Evolutionary conservation across 202 grass and related monocot genomes (phyloP), one percentile per base, ranked within the genome.

Genomic region (Panicum hallii): DNA sequence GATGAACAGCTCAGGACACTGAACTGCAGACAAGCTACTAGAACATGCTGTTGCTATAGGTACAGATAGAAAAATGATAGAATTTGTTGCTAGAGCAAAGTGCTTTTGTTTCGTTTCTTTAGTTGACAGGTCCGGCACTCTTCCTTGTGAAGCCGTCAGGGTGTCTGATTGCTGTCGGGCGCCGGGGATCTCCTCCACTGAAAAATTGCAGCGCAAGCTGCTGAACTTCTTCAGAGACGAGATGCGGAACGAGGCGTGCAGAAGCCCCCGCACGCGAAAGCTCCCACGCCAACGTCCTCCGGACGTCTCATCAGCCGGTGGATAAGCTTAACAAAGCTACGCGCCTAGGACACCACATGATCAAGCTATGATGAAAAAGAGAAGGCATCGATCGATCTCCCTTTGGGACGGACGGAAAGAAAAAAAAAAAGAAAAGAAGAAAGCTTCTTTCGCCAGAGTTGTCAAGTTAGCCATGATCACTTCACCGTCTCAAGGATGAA

Each of bases 401-500:
- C 82, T 89, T 89, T 47, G 63, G n/a, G 46, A 85, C 62, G 70
- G 63, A n/a, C 12, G 12, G 10, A 43, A 68, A 22, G 19, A 49
- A 78, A 65, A 44, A 34, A 38, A 38, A 38, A 66, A 41, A 17
- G 43, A 38, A 66, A 41, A 17, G 43, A 78, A 65, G 54, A 58
- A 84, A 48, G 32, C 42, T 50, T 53, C 66, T 69, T 81, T 86
- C 7, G 2, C n/a, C 22, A 6, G 2, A 52, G 48, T 44, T 53
- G 75, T 76, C 63, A 75, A 38, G 70, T 79, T 52, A 55, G 62
- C 11, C 49, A 84, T 84, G 62, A 87, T 74, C 72, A 32, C 32
- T 32, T 32, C 32, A 50, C 70, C 30, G 63, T 6, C 23, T 12
- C 23, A 62, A 30, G 26, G 11, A 62, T 30, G 26, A 17, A 65